phyloP scores from a whole-genome alignment of 169 alveolate genomes.

The Babesia sp. region DNA sequence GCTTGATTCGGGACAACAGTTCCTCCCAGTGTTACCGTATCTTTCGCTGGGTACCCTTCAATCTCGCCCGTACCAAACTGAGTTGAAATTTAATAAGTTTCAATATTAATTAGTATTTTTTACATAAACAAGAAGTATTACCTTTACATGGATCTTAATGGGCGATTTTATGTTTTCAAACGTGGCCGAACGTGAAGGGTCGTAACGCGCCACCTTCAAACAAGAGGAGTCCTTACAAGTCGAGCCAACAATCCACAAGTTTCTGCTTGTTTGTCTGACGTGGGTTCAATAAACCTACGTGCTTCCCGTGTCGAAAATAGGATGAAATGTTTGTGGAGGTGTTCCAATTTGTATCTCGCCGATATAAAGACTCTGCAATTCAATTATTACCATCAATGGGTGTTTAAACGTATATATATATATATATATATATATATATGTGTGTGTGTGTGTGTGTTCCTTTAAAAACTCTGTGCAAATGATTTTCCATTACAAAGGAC shows the following conservation, averaged over 20 bases:
- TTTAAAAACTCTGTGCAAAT: no score
- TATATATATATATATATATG: no score
- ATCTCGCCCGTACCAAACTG: conserved; percentile 86
- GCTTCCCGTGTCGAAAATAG: conserved; percentile 85
- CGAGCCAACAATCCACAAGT: conserved; percentile 80
- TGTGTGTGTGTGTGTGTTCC: no score
- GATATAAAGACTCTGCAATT: conserved; percentile 68
- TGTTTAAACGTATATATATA: background rate
- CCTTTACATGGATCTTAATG: conserved; percentile 75
- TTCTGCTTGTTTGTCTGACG: conserved; percentile 17
- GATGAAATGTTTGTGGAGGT: conserved; percentile 80
- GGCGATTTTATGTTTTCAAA: conserved; percentile 63
- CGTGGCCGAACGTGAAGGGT: conserved; percentile 71
- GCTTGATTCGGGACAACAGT: conserved; percentile 75
- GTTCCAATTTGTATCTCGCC: conserved; percentile 75
- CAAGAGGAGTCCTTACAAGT: conserved; percentile 76
- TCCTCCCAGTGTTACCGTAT: conserved; percentile 76
- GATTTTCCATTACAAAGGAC: no score
- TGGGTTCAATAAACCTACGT: conserved; percentile 45
- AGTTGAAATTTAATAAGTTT: background rate
- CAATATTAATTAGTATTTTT: background rate
- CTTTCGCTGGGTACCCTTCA: conserved; percentile 80
- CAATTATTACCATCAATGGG: background rate
- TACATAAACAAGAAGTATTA: background rate
- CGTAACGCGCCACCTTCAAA: conserved; percentile 67